Evolutionary conservation across 2,329 filamentous ascomycete species (phyloP), one percentile per base, ranked within the genome.

Genomic region (Colletotrichum trifolii): DNA sequence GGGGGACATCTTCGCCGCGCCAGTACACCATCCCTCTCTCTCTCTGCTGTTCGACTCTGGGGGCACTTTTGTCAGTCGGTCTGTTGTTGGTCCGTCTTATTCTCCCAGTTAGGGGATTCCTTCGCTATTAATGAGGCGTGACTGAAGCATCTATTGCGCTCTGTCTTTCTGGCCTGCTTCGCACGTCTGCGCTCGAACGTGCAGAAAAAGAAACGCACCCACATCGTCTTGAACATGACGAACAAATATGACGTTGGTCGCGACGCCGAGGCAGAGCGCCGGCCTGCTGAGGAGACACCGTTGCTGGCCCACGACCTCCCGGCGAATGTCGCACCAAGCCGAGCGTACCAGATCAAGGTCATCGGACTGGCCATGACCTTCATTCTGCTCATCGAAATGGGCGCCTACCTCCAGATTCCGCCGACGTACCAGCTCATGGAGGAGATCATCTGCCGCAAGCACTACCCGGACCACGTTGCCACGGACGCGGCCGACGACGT

Each of bases 371-470:
- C 74, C 60, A 67, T 79, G 47, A 13, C 81, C 2, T 74, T 79
- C 33, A 68, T 85, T 45, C 74, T 84, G 54, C 67, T 84, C 46
- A 67, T 82, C 55, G 79, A 82, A 53, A 74, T 83, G 11, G 80
- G 78, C 64, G 70, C 78, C 10, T 75, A 70, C 60, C 71, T 75
- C 59, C 76, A 72, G 67, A 77, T 58, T 17, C 77, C 83, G 4
- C 82, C 85, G 0, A 71, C 75, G 48, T 82, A 80, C 54, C 81
- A 82, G 57, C 78, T 87, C 54, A 79, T 84, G 68, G 86, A 89
- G 71, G 77, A 80, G 55, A 79, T 87, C 49, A 80, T 86, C 48
- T 88, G 86, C 72, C 81, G 81, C 33, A 70, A 77, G 13, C 78
- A 82, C 66, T 83, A 82, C 67, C 79, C 82, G 6, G 74, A 79